Evolutionary conservation across 2,329 filamentous ascomycete genomes (phyloP).

Genomic region (Pseudogymnoascus sp.): DNA sequence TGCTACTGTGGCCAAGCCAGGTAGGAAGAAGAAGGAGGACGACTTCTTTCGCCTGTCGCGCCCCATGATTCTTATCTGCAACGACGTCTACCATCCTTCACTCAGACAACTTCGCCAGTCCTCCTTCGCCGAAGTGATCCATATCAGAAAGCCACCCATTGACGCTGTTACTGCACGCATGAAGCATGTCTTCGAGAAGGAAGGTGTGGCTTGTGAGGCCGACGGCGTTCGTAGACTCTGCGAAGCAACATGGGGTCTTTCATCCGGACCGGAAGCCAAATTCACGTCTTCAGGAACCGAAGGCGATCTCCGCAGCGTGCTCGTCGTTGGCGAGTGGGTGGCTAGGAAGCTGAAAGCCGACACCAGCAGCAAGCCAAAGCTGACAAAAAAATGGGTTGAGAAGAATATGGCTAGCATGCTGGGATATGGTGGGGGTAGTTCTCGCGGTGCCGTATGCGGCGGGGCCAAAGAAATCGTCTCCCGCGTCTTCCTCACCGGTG

Average conservation of each 20-base stretch:
- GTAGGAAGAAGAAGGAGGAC: slow-evolving; percentile 53
- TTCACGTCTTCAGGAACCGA: slow-evolving; percentile 62
- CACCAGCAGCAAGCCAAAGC: slow-evolving; percentile 29
- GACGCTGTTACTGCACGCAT: slow-evolving; percentile 78
- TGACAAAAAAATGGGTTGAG: slow-evolving; percentile 74
- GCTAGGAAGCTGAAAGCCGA: slow-evolving; percentile 57
- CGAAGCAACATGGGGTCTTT: slow-evolving; percentile 76
- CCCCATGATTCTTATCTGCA: slow-evolving; percentile 90
- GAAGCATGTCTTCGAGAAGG: slow-evolving; percentile 77
- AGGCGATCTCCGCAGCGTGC: slow-evolving; percentile 70
- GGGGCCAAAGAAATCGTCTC: slow-evolving; percentile 67
- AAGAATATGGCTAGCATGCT: slow-evolving; percentile 62
- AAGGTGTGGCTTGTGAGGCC: slow-evolving; percentile 79
- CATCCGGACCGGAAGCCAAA: slow-evolving; percentile 60
- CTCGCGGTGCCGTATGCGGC: slow-evolving; percentile 64
- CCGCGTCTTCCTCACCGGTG: slow-evolving; percentile 72
- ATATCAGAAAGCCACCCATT: slow-evolving; percentile 80
- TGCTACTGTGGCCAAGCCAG: slow-evolving; percentile 23
- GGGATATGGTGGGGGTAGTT: slow-evolving; percentile 62
- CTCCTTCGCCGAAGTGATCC: slow-evolving; percentile 77
- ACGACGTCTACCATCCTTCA: slow-evolving; percentile 90
- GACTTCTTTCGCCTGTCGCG: slow-evolving; percentile 83
- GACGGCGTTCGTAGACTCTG: slow-evolving; percentile 82
- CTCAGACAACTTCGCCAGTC: slow-evolving; percentile 82
- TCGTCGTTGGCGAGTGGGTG: slow-evolving; percentile 85